Evolutionary conservation across 306 rosid species (phyloP).

Genomic region (Urtica urens): DNA sequence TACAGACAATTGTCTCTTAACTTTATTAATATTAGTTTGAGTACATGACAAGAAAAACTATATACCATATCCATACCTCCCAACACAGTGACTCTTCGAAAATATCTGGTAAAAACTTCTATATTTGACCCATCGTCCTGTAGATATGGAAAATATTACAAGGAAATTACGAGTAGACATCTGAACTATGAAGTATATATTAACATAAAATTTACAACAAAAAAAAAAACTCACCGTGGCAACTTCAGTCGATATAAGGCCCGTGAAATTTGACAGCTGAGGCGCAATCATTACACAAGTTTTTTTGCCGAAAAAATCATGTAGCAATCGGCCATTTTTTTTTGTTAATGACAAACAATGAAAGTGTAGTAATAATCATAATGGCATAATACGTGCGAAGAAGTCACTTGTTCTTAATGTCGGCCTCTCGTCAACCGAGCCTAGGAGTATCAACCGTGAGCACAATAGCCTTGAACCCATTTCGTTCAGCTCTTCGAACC

Average conservation of each 20-base stretch:
- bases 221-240: conserved; percentile 29
- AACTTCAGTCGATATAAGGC: conserved; percentile 30
- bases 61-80: conserved; percentile 30
- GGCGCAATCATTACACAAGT: conserved; percentile 35
- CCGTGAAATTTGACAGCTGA: conserved; percentile 41
- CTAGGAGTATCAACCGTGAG: conserved; percentile 50
- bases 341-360: not conserved
- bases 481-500: conserved; percentile 46
- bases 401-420: conserved; percentile 53
- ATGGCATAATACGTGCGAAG: not conserved
- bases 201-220: not conserved
- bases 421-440: conserved; percentile 63
- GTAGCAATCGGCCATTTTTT: not conserved
- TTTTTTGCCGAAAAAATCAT: not conserved
- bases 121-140: conserved; percentile 44
- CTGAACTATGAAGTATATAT: conserved; percentile 8
- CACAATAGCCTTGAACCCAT: conserved; percentile 54
- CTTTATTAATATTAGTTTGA: not conserved
- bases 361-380: not conserved
- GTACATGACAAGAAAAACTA: not conserved
- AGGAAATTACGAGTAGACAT: conserved; percentile 9
- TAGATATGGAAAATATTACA: not conserved
- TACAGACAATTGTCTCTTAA: not conserved
- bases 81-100: conserved; percentile 43
- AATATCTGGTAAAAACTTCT: conserved; percentile 23